Percentiles rank a stretch among this genome's conserved stretches.
Evolutionary conservation across 2,329 filamentous ascomycete genomes (phyloP).

Genomic region (Madurella mycetomatis): DNA sequence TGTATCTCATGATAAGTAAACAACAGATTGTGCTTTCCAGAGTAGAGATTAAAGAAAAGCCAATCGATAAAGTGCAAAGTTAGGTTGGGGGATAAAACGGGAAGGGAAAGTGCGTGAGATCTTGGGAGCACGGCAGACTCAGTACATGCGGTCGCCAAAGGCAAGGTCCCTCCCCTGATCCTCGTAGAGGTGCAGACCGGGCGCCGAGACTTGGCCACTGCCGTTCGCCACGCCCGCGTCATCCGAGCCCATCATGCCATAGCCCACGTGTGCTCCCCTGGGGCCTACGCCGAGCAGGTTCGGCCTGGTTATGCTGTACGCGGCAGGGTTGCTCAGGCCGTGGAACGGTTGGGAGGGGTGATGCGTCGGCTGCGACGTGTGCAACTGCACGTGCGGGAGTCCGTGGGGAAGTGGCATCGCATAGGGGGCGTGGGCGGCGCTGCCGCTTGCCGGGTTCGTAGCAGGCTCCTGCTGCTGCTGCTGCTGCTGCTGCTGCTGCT

Average conservation of each 20-base stretch:
- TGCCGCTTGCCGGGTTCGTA: constrained; percentile 4
- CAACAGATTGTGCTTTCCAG: not conserved
- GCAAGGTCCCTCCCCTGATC: constrained; percentile 38
- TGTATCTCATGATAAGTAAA: not conserved
- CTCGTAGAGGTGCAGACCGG: constrained; percentile 39
- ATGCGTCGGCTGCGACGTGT: constrained; percentile 12
- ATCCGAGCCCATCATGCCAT: constrained; percentile 46
- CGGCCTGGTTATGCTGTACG: constrained; percentile 32
- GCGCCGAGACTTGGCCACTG: constrained; percentile 33
- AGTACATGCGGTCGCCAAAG: constrained; percentile 44
- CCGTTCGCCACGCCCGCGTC: constrained; percentile 33
- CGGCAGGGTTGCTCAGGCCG: constrained; percentile 30
- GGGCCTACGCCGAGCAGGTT: constrained; percentile 24
- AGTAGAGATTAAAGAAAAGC: not conserved
- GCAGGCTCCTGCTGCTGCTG: not conserved
- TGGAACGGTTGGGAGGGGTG: constrained; percentile 19
- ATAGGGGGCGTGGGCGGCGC: constrained; percentile 5
- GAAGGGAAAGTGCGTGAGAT: not conserved
- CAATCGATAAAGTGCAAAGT: not conserved
- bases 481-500: not conserved
- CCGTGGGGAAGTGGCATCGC: constrained; percentile 10
- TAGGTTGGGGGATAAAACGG: not conserved
- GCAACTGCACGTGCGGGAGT: constrained; percentile 14
- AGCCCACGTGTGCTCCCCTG: constrained; percentile 34
- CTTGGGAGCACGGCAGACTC: constrained; percentile 17